A percentile compares a stretch with the other conserved stretches of the same genome.
phyloP scores from a whole-genome alignment of 768 basidiomycete genomes.

The Suillus subalutaceus region DNA sequence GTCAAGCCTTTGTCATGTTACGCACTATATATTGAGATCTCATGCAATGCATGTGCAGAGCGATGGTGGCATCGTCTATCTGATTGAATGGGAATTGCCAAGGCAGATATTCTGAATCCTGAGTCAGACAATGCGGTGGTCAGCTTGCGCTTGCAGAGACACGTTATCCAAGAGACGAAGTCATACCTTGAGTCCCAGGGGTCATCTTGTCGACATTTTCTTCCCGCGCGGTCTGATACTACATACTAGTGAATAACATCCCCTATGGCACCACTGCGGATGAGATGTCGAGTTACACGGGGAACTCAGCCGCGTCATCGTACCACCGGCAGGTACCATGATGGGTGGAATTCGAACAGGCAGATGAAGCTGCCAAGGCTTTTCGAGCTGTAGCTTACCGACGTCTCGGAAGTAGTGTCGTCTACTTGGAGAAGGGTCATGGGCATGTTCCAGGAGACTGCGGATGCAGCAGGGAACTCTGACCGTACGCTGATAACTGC shows the following conservation, averaged over 20 bases:
- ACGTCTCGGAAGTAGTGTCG: conserved; percentile 83
- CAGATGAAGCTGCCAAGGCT: conserved; percentile 70
- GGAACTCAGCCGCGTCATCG: conserved; percentile 64
- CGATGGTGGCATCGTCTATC: conserved; percentile 90
- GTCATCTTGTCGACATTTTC: conserved; percentile 64
- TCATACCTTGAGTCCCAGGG: conserved; percentile 79
- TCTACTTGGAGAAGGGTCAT: conserved; percentile 93
- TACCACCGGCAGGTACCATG: conserved; percentile 92
- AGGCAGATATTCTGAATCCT: conserved; percentile 86
- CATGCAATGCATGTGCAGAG: conserved; percentile 52
- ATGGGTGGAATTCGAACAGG: conserved; percentile 85
- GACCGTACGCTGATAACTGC: conserved; percentile 21
- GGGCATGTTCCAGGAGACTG: conserved; percentile 69
- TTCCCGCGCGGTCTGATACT: conserved; percentile 67
- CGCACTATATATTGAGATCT: conserved; percentile 18
- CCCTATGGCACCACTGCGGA: conserved; percentile 83
- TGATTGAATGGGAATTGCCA: conserved; percentile 82
- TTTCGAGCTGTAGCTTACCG: conserved; percentile 86
- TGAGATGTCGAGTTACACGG: conserved; percentile 78
- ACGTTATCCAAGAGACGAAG: conserved; percentile 95
- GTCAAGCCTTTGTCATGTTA: conserved; percentile 39
- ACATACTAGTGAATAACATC: conserved; percentile 94
- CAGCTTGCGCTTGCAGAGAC: conserved; percentile 95
- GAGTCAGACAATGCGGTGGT: conserved; percentile 84
- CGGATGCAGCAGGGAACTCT: conserved; percentile 25